Evolutionary conservation across 257 asterid genomes (phyloP).

Genomic region (Leonotis leonurus): DNA sequence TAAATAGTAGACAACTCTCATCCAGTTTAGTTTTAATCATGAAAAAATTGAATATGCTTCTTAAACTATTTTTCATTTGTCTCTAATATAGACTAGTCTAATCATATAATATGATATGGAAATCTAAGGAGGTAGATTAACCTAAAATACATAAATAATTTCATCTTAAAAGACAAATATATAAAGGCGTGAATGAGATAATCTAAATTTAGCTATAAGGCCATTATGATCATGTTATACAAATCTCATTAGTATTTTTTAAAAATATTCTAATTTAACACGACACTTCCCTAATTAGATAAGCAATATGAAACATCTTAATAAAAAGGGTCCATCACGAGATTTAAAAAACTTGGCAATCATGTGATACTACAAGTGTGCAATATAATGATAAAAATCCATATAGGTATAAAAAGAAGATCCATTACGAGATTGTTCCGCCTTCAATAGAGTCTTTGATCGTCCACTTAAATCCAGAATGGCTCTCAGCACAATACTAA

Average conservation of each 20-base stretch:
- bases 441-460: constrained; percentile 36
- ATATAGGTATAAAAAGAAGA: constrained; percentile 1
- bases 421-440: constrained; percentile 50
- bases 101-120: neutral
- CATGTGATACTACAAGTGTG: no score
- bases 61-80: neutral
- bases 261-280: neutral
- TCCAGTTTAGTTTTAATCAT: no score
- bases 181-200: neutral
- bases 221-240: neutral
- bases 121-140: neutral
- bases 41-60: no score
- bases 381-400: neutral
- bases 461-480: constrained; percentile 46
- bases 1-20: no score
- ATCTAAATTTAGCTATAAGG: neutral
- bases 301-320: no score
- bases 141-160: neutral
- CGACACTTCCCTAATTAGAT: no score
- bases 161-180: no score
- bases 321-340: no score
- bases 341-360: no score
- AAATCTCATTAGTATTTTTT: neutral
- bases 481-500: constrained; percentile 68
- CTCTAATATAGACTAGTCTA: neutral